A percentile compares a stretch with the other conserved stretches of the same genome.
Evolutionary conservation across 2,329 filamentous ascomycete species (phyloP).

Genomic region (Calonectria ilicicola): DNA sequence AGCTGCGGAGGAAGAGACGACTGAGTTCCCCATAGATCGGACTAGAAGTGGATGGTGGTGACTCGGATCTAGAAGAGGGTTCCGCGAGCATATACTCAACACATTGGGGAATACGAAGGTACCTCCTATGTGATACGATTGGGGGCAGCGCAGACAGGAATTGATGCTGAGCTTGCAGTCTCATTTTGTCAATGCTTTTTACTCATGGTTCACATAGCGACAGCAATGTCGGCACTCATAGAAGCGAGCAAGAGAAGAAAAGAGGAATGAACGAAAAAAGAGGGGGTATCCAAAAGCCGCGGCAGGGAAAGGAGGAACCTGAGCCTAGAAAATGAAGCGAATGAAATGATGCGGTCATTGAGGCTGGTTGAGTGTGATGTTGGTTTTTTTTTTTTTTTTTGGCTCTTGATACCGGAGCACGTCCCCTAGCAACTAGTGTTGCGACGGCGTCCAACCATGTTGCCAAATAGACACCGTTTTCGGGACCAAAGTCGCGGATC

Average conservation of each 20-base stretch:
- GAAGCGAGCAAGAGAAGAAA: background rate
- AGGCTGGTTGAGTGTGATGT: background rate
- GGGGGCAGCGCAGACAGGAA: background rate
- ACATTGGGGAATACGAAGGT: conserved; percentile 17
- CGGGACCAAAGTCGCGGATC: conserved; percentile 19
- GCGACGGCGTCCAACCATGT: conserved; percentile 22
- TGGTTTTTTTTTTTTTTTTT: background rate
- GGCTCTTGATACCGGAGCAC: background rate
- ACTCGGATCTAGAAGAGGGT: background rate
- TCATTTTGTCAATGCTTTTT: conserved; percentile 13
- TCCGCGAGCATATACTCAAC: conserved; percentile 10
- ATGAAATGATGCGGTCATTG: background rate
- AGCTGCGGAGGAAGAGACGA: background rate
- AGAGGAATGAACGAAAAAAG: background rate
- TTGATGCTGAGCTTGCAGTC: background rate
- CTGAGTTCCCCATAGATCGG: background rate
- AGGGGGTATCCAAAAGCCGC: background rate
- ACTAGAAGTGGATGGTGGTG: background rate
- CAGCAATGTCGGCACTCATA: background rate
- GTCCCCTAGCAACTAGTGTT: conserved; percentile 9
- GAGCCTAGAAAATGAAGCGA: background rate
- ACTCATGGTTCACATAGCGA: background rate
- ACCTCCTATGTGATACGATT: background rate
- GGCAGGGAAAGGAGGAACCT: background rate
- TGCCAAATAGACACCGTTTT: conserved; percentile 18